A percentile compares a stretch with the other conserved stretches of the same genome.
These are phyloP conservation scores for Pelargonium citronellum DNA, from an alignment of 441 rosid species.

Conservation along the genomic window DNA sequence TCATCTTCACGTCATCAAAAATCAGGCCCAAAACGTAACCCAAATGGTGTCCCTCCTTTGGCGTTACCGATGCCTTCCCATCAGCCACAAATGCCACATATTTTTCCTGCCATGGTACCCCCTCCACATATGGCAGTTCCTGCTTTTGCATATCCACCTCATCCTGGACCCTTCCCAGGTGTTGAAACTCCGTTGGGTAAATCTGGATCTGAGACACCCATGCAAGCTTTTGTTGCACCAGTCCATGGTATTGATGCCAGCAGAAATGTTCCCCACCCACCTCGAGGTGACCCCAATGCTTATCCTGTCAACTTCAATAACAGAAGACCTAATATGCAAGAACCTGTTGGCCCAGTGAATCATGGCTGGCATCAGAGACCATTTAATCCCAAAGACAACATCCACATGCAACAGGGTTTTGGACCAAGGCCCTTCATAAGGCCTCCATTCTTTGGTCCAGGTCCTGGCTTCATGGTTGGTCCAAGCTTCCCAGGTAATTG, in stretches of 20 bases:
- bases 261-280: constrained; percentile 42
- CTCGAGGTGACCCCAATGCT: constrained; percentile 56
- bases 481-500: constrained; percentile 73
- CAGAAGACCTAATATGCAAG: constrained; percentile 48
- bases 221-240: constrained; percentile 56
- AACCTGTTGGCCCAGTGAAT: constrained; percentile 39
- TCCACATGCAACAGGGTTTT: constrained; percentile 50
- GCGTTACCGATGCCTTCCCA: constrained; percentile 47
- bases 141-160: constrained; percentile 54
- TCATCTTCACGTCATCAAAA: constrained; percentile 51
- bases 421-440: constrained; percentile 65
- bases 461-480: constrained; percentile 68
- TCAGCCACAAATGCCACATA: constrained; percentile 43
- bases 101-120: constrained; percentile 58
- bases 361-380: constrained; percentile 61
- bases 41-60: constrained; percentile 50
- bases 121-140: constrained; percentile 58
- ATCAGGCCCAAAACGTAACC: constrained; percentile 54
- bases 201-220: constrained; percentile 49
- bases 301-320: constrained; percentile 35
- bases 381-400: constrained; percentile 48
- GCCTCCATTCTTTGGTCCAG: constrained; percentile 54
- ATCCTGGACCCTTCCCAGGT: constrained; percentile 54
- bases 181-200: constrained; percentile 52
- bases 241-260: constrained; percentile 32